Evolutionary conservation across 78 protist species (phyloP).

Genomic region (Guillardia theta): DNA sequence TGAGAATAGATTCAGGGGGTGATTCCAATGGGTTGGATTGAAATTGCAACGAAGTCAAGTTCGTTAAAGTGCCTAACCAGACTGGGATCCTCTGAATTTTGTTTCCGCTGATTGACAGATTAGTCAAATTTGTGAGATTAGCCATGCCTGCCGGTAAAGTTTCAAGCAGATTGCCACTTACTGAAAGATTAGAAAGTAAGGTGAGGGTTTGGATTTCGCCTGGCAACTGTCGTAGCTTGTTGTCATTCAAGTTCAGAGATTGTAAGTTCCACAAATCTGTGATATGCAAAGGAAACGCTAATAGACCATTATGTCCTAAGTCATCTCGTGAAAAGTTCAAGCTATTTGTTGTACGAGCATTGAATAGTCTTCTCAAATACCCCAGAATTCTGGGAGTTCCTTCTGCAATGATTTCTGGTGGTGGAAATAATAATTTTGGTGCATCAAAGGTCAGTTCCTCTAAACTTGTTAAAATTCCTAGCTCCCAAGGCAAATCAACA

Average conservation of each 20-base stretch:
- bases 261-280: background rate
- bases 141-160: background rate
- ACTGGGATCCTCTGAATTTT: background rate
- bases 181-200: background rate
- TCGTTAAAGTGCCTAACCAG: background rate
- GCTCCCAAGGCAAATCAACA: background rate
- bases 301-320: background rate
- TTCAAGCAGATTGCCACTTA: background rate
- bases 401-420: background rate
- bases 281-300: background rate
- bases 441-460: background rate
- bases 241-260: background rate
- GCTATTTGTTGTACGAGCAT: background rate
- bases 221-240: background rate
- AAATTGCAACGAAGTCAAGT: background rate
- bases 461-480: background rate
- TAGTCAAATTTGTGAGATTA: background rate
- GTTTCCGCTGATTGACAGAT: background rate
- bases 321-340: background rate
- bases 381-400: slow-evolving; percentile 9
- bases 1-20: background rate
- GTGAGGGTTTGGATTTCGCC: background rate
- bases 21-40: background rate
- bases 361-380: background rate
- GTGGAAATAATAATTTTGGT: background rate